Evolutionary conservation across 1,284 basidiomycete species (phyloP).

Genomic region (Termitomyces sp.): DNA sequence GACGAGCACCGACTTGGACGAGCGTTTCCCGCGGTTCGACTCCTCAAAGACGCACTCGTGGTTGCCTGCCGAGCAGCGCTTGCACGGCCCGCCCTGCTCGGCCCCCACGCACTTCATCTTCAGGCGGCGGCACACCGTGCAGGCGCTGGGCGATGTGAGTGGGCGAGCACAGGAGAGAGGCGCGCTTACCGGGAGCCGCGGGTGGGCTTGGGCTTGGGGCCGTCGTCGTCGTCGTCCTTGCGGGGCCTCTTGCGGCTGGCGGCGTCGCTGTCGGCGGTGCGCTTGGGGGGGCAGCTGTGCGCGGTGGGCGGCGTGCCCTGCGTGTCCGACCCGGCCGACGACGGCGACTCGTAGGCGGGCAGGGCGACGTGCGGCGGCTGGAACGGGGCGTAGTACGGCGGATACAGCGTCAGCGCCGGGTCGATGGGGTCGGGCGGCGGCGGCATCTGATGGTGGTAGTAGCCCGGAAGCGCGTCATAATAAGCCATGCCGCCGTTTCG

Average conservation of each 20-base stretch:
- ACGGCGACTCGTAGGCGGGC: slow-evolving; percentile 55
- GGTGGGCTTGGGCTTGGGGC: slow-evolving; percentile 75
- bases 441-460: slow-evolving; percentile 38
- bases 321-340: slow-evolving; percentile 69
- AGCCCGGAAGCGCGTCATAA: slow-evolving; percentile 28
- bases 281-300: slow-evolving; percentile 44
- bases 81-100: slow-evolving; percentile 90
- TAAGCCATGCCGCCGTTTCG: slow-evolving; percentile 20
- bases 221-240: slow-evolving; percentile 48
- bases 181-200: slow-evolving; percentile 74
- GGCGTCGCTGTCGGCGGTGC: slow-evolving; percentile 46
- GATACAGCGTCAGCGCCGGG: slow-evolving; percentile 59
- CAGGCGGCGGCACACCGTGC: slow-evolving; percentile 90
- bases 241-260: slow-evolving; percentile 51
- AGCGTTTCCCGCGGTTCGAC: slow-evolving; percentile 89
- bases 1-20: no score
- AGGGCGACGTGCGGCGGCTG: slow-evolving; percentile 37
- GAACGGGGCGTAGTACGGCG: slow-evolving; percentile 48
- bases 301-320: slow-evolving; percentile 68
- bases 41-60: slow-evolving; percentile 95
- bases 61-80: slow-evolving; percentile 73
- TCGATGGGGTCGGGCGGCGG: slow-evolving; percentile 50
- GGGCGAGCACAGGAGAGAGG: slow-evolving; percentile 1
- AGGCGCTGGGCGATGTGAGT: slow-evolving; percentile 52
- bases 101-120: slow-evolving; percentile 99